Evolutionary conservation across 805 yeast genomes (phyloP).

Genomic region (Jamesozyma hellenica): DNA sequence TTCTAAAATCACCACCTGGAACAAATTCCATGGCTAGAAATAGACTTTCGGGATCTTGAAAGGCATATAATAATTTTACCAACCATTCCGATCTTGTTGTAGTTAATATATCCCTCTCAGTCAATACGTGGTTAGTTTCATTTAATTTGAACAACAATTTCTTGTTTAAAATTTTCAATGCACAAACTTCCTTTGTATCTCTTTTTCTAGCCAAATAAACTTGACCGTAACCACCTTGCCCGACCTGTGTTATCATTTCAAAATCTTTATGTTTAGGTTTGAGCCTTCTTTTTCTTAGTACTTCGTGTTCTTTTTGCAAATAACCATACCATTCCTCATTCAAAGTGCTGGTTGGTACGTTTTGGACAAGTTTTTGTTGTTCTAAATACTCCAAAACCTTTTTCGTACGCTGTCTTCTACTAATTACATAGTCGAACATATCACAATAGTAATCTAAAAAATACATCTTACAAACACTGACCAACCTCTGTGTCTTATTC

Average conservation of each 20-base stretch:
- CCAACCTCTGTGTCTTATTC: conserved; percentile 73
- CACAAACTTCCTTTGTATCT: conserved; percentile 92
- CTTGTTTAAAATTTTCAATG: conserved; percentile 84
- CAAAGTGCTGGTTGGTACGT: conserved; percentile 32
- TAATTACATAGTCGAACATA: conserved; percentile 83
- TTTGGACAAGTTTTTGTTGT: conserved; percentile 23
- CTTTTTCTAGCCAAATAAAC: conserved; percentile 92
- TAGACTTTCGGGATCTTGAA: conserved; percentile 83
- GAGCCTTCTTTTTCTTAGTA: conserved; percentile 76
- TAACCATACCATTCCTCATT: conserved; percentile 64
- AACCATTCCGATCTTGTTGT: conserved; percentile 94
- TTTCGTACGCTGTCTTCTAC: conserved; percentile 70
- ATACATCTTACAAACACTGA: conserved; percentile 86
- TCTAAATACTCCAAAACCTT: conserved; percentile 52
- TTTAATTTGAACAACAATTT: conserved; percentile 77
- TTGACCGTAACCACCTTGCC: conserved; percentile 99
- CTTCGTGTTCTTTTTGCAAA: conserved; percentile 72
- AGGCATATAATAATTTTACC: conserved; percentile 85
- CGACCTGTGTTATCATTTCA: conserved; percentile 94
- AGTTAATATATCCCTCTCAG: conserved; percentile 95
- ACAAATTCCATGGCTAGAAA: conserved; percentile 98
- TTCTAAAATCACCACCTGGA: conserved; percentile 99
- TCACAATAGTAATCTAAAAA: conserved; percentile 94
- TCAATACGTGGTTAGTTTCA: conserved; percentile 89
- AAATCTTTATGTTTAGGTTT: conserved; percentile 93